Evolutionary conservation across 2,329 filamentous ascomycete species (phyloP).

Genomic region (Hypoxylon sp.): DNA sequence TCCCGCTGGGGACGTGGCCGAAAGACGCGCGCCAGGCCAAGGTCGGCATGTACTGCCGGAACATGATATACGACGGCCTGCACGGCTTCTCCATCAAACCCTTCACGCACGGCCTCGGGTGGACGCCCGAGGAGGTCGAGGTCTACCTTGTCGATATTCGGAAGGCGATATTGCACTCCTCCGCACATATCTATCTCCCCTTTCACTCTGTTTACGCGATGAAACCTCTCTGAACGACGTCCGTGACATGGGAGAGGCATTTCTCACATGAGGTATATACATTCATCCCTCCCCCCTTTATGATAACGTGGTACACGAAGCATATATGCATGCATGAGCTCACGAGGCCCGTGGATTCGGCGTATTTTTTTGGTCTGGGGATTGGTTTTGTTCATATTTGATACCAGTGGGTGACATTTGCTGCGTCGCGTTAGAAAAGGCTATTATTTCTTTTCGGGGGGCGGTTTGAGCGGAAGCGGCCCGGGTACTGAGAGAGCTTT

Average conservation of each 20-base stretch:
- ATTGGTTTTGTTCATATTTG: conserved; percentile 21
- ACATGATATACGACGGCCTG: conserved; percentile 36
- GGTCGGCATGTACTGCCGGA: conserved; percentile 28
- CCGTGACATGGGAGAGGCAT: conserved; percentile 3
- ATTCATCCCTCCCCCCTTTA: too few species aligned
- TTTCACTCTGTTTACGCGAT: conserved; percentile 63
- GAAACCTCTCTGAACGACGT: conserved; percentile 53
- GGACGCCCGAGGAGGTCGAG: conserved; percentile 54
- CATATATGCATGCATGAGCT: conserved; percentile 21
- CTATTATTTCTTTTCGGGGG: too few species aligned
- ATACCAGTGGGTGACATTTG: conserved; percentile 24
- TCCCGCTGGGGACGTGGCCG: conserved; percentile 32
- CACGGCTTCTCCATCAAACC: conserved; percentile 34
- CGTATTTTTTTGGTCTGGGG: conserved; percentile 11
- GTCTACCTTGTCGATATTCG: conserved; percentile 59
- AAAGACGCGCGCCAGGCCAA: conserved; percentile 23
- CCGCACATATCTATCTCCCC: conserved; percentile 58
- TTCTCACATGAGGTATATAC: conserved; percentile 11
- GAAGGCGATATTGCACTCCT: conserved; percentile 54
- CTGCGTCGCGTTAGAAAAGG: conserved; percentile 10
- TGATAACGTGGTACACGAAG: conserved; percentile 7
- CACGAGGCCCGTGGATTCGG: conserved; percentile 17
- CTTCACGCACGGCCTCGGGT: conserved; percentile 29
- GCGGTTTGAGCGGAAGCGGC: too few species aligned
- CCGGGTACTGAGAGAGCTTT: too few species aligned